Conservation (phyloP, 345 rosid genomes). For the Brassica cretica region DNA sequence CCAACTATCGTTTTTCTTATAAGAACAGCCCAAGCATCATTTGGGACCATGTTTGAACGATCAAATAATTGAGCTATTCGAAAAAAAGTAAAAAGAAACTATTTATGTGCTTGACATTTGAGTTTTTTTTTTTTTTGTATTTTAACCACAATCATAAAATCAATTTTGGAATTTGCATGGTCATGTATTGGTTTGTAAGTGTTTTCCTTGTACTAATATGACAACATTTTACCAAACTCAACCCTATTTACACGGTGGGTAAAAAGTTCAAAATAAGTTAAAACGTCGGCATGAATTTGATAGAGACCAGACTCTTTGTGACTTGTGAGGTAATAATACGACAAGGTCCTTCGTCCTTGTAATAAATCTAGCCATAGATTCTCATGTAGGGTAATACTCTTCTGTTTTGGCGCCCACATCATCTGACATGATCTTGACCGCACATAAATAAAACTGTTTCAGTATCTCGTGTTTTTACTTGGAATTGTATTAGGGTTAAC, state of each 20-base stretch:
- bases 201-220: not conserved
- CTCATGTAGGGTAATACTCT: conserved; percentile 7
- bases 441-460: conserved; percentile 4
- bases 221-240: not conserved
- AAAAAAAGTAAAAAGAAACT: no score
- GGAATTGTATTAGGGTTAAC: not conserved
- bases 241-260: not conserved
- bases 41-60: not conserved
- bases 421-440: conserved; percentile 22
- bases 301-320: conserved; percentile 29
- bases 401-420: conserved; percentile 26
- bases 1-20: not conserved
- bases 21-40: not conserved
- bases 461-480: not conserved
- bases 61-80: not conserved
- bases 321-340: not conserved
- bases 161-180: not conserved
- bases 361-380: conserved; percentile 39
- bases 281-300: conserved; percentile 2
- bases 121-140: not conserved
- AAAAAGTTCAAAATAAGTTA: not conserved
- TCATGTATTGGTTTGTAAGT: not conserved
- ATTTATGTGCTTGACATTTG: not conserved
- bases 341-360: conserved; percentile 24
- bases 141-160: not conserved